Conservation (phyloP, 2,329 filamentous ascomycete species). For the Nothophoma quercina region DNA sequence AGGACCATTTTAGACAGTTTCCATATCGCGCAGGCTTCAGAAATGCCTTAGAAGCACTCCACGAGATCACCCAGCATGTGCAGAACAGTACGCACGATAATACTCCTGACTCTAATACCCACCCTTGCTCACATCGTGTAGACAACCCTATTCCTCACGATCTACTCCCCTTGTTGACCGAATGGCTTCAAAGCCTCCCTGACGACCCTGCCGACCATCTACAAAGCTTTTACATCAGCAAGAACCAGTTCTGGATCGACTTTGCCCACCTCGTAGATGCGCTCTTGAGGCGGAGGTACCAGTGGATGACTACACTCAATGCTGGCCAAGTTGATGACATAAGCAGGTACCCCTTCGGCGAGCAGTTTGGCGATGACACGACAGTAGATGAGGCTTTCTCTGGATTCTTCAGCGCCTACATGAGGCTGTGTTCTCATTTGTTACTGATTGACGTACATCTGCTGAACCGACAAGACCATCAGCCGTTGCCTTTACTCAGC, state of each 20-base stretch:
- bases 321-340: slow-evolving; percentile 24
- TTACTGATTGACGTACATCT: slow-evolving; percentile 35
- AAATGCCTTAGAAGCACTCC: neutral
- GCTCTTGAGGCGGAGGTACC: slow-evolving; percentile 38
- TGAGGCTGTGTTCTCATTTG: slow-evolving; percentile 36
- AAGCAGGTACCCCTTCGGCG: slow-evolving; percentile 39
- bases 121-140: slow-evolving; percentile 2
- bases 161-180: slow-evolving; percentile 33
- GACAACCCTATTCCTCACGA: slow-evolving; percentile 15
- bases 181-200: slow-evolving; percentile 42
- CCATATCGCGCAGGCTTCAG: slow-evolving; percentile 29
- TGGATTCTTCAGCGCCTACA: slow-evolving; percentile 39
- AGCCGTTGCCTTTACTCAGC: slow-evolving; percentile 30
- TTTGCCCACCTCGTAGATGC: slow-evolving; percentile 38
- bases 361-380: slow-evolving; percentile 31
- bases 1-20: slow-evolving; percentile 43
- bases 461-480: slow-evolving; percentile 30
- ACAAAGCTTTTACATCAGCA: slow-evolving; percentile 36
- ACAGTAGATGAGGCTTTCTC: slow-evolving; percentile 37
- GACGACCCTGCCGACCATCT: slow-evolving; percentile 28
- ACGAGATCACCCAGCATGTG: slow-evolving; percentile 32
- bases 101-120: neutral
- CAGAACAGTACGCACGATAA: slow-evolving; percentile 30
- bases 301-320: slow-evolving; percentile 20
- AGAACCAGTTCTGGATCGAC: slow-evolving; percentile 46